phyloP scores from a whole-genome alignment of 495 filamentous ascomycete genomes.

The Podospora comata region DNA sequence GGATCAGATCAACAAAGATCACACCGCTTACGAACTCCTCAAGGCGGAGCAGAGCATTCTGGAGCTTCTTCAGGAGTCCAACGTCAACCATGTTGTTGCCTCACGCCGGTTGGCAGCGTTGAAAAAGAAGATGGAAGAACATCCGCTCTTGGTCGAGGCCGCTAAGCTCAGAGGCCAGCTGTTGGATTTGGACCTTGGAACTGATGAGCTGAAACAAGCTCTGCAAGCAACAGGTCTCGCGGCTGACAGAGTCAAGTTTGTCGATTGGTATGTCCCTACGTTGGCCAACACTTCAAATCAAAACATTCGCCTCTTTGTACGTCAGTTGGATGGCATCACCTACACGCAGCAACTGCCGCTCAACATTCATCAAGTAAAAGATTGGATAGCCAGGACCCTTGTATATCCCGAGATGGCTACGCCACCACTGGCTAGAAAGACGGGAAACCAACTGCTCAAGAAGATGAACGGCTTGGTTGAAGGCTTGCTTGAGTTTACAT shows the following conservation, averaged over 20 bases:
- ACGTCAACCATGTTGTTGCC: not conserved
- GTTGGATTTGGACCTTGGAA: not conserved
- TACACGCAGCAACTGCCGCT: not conserved
- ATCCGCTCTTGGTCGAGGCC: not conserved
- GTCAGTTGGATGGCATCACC: not conserved
- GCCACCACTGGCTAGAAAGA: not conserved
- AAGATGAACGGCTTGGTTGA: not conserved
- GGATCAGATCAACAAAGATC: not conserved
- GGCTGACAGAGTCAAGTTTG: not conserved
- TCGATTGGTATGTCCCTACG: not conserved
- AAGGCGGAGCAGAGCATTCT: not conserved
- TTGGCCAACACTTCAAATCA: not conserved
- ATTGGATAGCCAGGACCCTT: not conserved
- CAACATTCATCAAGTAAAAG: not conserved
- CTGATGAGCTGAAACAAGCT: not conserved
- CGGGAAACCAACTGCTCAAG: not conserved
- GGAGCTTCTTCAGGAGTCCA: not conserved
- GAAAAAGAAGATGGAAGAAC: not conserved
- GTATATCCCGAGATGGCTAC: not conserved
- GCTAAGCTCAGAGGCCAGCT: not conserved
- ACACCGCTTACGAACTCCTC: not conserved
- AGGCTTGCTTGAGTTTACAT: not conserved
- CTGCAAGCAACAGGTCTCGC: not conserved
- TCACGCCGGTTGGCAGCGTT: not conserved
- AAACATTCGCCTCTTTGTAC: not conserved